These are phyloP conservation scores for Stellera chamaejasme DNA, from an alignment of 345 rosid genomes.

Conservation along the genomic window DNA sequence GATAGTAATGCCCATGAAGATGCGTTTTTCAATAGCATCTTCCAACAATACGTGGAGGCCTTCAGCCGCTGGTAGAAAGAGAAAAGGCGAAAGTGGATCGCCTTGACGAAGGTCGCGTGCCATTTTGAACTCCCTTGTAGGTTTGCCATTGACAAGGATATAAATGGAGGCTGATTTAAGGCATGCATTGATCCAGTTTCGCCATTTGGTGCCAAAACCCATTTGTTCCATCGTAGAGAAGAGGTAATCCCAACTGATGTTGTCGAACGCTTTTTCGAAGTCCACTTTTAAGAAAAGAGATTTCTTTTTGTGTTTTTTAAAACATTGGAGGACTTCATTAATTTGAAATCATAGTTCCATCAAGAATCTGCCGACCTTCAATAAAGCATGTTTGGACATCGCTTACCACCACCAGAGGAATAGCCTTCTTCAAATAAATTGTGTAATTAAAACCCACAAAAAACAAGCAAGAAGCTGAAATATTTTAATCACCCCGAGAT, in stretches of 20 bases:
- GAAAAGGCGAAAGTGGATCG: background rate
- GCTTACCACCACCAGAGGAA: too few relatives aligned
- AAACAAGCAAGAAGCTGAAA: too few relatives aligned
- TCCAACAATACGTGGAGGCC: background rate
- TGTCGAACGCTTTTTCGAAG: background rate
- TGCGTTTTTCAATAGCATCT: background rate
- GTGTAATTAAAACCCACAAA: too few relatives aligned
- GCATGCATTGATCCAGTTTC: background rate
- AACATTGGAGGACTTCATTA: too few relatives aligned
- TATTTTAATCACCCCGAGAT: too few relatives aligned
- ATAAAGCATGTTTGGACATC: too few relatives aligned
- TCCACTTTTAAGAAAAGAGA: too few relatives aligned
- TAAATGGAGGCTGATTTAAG: background rate
- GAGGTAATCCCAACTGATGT: background rate
- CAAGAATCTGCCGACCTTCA: too few relatives aligned
- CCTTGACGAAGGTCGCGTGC: background rate
- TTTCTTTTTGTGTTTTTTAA: too few relatives aligned
- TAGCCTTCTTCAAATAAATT: too few relatives aligned
- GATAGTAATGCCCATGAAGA: background rate
- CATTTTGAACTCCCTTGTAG: background rate
- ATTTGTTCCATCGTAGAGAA: background rate
- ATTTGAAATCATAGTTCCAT: too few relatives aligned
- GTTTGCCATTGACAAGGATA: background rate
- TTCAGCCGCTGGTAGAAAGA: background rate
- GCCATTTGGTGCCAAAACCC: background rate